Percentiles rank a stretch among this genome's conserved stretches.
Conservation (phyloP, 257 asterid genomes). For the Nicotiana knightiana region DNA sequence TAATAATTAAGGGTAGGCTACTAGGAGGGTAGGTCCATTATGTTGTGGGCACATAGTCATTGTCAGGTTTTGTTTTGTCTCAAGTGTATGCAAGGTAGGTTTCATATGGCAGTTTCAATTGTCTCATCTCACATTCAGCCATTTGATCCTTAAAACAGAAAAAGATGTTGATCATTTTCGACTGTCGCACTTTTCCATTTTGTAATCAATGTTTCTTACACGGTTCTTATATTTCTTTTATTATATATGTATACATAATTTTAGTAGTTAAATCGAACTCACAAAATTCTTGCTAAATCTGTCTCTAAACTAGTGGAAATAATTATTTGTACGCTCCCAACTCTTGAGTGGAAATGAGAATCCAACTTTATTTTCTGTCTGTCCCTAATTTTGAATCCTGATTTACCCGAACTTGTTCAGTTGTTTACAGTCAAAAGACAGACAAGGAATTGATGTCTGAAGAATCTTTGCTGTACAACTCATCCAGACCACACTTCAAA, state of each 20-base stretch:
- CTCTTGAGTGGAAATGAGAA: neutral
- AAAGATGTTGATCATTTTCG: neutral
- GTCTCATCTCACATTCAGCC: neutral
- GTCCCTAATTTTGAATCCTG: neutral
- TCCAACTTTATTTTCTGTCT: neutral
- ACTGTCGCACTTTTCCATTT: neutral
- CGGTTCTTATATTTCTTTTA: neutral
- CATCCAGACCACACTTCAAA: neutral
- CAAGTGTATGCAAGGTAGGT: conserved; percentile 24
- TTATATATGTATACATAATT: neutral
- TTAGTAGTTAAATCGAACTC: neutral
- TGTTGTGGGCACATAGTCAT: conserved; percentile 3
- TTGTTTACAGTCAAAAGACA: neutral
- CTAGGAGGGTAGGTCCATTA: neutral
- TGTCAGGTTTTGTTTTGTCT: conserved; percentile 30
- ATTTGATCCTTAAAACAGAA: neutral
- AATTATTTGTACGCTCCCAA: neutral
- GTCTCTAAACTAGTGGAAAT: neutral
- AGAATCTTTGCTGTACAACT: neutral
- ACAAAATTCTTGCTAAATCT: neutral
- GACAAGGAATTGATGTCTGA: neutral
- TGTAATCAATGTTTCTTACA: neutral
- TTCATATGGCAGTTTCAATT: conserved; percentile 23
- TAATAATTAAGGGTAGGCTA: neutral
- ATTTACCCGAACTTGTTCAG: neutral